phyloP scores from a whole-genome alignment of 176 grass and related monocot genomes.

The Luzula sylvatica region DNA sequence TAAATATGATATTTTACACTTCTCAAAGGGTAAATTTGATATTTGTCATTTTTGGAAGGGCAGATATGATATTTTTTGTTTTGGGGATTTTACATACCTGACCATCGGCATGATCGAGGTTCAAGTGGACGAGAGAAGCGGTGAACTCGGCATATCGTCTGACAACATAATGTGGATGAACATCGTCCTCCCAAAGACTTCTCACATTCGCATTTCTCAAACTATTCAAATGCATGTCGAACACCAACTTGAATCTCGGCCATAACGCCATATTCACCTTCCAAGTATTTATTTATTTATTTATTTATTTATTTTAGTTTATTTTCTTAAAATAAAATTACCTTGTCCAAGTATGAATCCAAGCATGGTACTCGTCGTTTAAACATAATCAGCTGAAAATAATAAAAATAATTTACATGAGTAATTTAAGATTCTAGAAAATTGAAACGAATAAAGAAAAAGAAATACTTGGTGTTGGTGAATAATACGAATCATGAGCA shows the following conservation, averaged over 20 bases:
- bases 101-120: slow-evolving; percentile 94
- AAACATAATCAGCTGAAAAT: slow-evolving; percentile 97
- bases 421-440: background rate
- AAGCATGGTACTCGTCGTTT: slow-evolving; percentile 82
- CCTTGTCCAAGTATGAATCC: slow-evolving; percentile 99
- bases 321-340: too few relatives aligned
- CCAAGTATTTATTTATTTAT: too few relatives aligned
- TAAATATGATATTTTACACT: too few relatives aligned
- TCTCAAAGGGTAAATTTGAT: too few relatives aligned
- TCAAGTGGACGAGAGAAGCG: slow-evolving; percentile 86
- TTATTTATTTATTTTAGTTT: too few relatives aligned
- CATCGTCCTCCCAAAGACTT: slow-evolving; percentile 91
- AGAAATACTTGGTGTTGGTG: slow-evolving; percentile 88
- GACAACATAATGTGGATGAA: slow-evolving; percentile 88
- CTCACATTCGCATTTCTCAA: slow-evolving; percentile 85
- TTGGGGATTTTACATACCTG: too few relatives aligned
- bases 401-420: slow-evolving; percentile 23
- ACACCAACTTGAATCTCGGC: slow-evolving; percentile 99
- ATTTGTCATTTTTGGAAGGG: too few relatives aligned
- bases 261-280: slow-evolving; percentile 90
- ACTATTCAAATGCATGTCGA: slow-evolving; percentile 93
- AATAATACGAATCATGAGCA: slow-evolving; percentile 99
- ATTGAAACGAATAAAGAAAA: background rate
- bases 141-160: slow-evolving; percentile 97
- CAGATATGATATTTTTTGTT: too few relatives aligned